Conservation (phyloP, 2,329 filamentous ascomycete genomes). For the Sporothrix humicola region DNA sequence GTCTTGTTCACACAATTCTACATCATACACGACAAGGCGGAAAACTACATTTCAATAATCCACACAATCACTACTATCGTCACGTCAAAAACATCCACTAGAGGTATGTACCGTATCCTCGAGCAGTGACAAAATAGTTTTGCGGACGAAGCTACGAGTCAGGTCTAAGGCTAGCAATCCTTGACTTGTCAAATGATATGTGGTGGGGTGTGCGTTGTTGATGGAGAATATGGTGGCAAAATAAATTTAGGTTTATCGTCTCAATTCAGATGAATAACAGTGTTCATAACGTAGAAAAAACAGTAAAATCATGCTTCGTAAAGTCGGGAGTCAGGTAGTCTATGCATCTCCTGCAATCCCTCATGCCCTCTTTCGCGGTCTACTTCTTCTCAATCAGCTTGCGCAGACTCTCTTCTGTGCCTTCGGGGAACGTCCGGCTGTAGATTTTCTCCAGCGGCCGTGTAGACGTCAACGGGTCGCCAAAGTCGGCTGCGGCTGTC, state of each 20-base stretch:
- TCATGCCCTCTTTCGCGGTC: too few relatives aligned
- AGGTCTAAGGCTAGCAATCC: too few relatives aligned
- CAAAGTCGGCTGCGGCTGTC: constrained; percentile 47
- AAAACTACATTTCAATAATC: neutral
- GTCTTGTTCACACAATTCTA: neutral
- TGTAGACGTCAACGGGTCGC: constrained; percentile 55
- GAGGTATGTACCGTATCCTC: neutral
- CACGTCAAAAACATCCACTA: neutral
- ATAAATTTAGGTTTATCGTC: neutral
- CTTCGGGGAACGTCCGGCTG: constrained; percentile 41
- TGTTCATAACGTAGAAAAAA: neutral
- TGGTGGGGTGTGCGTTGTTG: too few relatives aligned
- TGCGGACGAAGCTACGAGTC: too few relatives aligned
- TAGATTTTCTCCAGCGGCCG: constrained; percentile 41
- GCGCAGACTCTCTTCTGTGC: constrained; percentile 50
- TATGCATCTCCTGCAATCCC: too few relatives aligned
- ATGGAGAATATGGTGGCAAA: too few relatives aligned
- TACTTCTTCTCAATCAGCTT: constrained; percentile 27
- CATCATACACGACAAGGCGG: neutral
- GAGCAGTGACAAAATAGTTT: neutral
- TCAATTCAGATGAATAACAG: neutral
- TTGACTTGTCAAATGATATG: too few relatives aligned
- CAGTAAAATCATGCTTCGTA: constrained; percentile 10
- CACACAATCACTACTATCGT: neutral
- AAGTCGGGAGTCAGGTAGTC: neutral